A percentile compares a stretch with the other conserved stretches of the same genome.
phyloP scores from a whole-genome alignment of 164 flowering plant species.

The Vitis riparia region DNA sequence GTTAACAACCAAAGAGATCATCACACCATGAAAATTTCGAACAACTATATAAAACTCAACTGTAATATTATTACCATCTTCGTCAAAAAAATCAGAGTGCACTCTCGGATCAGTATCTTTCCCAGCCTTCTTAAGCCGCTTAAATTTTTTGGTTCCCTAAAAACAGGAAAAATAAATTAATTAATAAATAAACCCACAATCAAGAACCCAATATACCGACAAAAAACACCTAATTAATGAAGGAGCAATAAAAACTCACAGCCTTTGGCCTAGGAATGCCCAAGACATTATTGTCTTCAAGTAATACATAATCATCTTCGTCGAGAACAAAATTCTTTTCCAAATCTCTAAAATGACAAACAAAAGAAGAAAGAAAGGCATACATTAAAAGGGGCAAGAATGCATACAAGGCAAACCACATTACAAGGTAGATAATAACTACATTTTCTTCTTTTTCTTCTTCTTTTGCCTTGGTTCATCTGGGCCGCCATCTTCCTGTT shows the following conservation, averaged over 20 bases:
- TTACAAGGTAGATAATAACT: too few species aligned
- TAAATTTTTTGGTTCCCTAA: constrained; percentile 77
- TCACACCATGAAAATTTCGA: constrained; percentile 52
- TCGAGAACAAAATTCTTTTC: constrained; percentile 73
- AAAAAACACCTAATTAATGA: too few species aligned
- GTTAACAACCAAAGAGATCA: constrained; percentile 56
- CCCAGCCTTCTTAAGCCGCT: constrained; percentile 84
- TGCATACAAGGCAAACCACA: too few species aligned
- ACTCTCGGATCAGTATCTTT: constrained; percentile 54
- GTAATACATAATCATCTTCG: constrained; percentile 92
- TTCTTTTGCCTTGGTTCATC: constrained; percentile 73
- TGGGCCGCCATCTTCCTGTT: constrained; percentile 52
- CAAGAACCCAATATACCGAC: too few species aligned
- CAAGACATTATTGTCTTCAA: constrained; percentile 66
- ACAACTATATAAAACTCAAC: constrained; percentile 16
- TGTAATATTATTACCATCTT: constrained; percentile 31
- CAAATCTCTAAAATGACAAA: constrained; percentile 42
- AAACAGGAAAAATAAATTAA: constrained; percentile 3
- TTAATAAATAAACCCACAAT: not conserved
- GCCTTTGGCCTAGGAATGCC: constrained; percentile 62
- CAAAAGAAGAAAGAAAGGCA: not conserved
- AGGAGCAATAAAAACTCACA: constrained; percentile 17
- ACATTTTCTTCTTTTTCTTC: constrained; percentile 82
- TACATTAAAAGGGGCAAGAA: not conserved
- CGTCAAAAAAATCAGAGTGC: constrained; percentile 64